Percentiles rank a stretch among this genome's conserved stretches.
These are phyloP conservation scores for Gliomastix tumulicola DNA, from an alignment of 2,329 filamentous ascomycete genomes.

Conservation along the genomic window DNA sequence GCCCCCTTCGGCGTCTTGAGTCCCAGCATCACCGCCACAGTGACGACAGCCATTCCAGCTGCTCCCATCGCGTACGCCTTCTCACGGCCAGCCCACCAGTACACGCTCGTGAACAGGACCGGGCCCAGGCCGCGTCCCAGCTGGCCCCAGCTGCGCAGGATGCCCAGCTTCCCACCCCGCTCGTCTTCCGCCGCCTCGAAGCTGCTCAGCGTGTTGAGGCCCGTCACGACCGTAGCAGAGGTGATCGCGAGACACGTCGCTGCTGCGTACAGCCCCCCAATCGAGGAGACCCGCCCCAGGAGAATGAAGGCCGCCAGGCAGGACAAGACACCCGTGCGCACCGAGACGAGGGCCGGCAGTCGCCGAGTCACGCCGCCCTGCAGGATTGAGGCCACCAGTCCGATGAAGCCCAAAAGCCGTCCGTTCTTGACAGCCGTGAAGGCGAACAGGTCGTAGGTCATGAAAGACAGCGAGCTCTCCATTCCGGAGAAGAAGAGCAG, in stretches of 20 bases:
- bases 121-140: conserved; percentile 82
- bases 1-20: conserved; percentile 54
- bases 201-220: conserved; percentile 83
- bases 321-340: conserved; percentile 70
- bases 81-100: conserved; percentile 96
- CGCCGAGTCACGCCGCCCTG: conserved; percentile 89
- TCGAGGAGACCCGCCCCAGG: conserved; percentile 61
- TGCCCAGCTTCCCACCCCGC: conserved; percentile 79
- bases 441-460: conserved; percentile 90
- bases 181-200: conserved; percentile 79
- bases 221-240: conserved; percentile 90
- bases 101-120: conserved; percentile 85
- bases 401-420: conserved; percentile 81
- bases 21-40: conserved; percentile 60
- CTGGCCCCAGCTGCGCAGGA: conserved; percentile 77
- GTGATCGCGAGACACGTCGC: conserved; percentile 82
- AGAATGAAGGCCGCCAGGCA: conserved; percentile 77
- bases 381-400: conserved; percentile 82
- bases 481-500: conserved; percentile 96
- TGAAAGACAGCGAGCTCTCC: conserved; percentile 95
- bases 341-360: conserved; percentile 71
- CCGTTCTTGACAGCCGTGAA: conserved; percentile 78
- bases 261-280: conserved; percentile 69
- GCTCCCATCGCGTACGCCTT: conserved; percentile 78
- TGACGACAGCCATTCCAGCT: conserved; percentile 70